These are phyloP conservation scores for Cucurbita maxima DNA, from an alignment of 306 rosid genomes.

Conservation along the genomic window DNA sequence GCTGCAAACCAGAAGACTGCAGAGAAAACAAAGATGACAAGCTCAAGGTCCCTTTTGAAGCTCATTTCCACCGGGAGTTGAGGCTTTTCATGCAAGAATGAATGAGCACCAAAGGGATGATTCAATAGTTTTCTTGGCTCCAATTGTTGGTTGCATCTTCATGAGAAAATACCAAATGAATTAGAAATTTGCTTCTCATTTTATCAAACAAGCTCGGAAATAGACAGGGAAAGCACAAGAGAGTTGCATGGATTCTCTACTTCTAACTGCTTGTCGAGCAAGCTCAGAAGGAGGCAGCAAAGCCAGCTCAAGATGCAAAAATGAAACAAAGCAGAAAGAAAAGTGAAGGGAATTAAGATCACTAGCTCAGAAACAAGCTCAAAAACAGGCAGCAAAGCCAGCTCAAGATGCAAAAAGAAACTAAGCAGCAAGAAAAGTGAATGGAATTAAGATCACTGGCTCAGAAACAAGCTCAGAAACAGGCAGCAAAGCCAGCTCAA, in stretches of 20 bases:
- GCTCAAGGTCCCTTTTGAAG: slow-evolving; percentile 12
- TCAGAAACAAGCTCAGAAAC: too few relatives aligned
- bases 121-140: not conserved
- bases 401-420: slow-evolving; percentile 14
- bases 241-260: slow-evolving; percentile 6
- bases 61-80: slow-evolving; percentile 23
- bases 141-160: not conserved
- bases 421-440: not conserved
- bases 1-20: slow-evolving; percentile 18
- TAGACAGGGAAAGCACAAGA: not conserved
- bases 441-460: too few relatives aligned
- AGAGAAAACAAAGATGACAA: slow-evolving; percentile 12
- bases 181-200: not conserved
- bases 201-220: not conserved
- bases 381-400: not conserved
- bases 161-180: not conserved
- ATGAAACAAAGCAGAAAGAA: too few relatives aligned
- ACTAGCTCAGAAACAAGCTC: too few relatives aligned
- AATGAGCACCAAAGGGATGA: not conserved
- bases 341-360: too few relatives aligned
- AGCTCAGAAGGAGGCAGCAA: not conserved
- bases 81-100: not conserved
- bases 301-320: not conserved
- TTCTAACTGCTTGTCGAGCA: not conserved
- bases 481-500: too few relatives aligned